phyloP scores from a whole-genome alignment of 257 asterid species.

The Galeopsis tetrahit region DNA sequence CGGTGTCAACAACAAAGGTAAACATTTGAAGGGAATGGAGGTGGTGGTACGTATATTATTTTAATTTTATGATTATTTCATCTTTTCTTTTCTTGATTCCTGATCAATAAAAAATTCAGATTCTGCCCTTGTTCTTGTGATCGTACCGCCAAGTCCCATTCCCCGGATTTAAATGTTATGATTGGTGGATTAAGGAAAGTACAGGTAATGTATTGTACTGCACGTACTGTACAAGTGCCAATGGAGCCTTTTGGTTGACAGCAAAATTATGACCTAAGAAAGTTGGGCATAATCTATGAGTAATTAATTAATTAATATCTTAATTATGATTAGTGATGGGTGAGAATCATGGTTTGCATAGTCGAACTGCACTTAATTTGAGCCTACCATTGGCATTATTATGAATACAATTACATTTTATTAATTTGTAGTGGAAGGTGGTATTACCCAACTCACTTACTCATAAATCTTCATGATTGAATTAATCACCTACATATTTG shows the following conservation, averaged over 20 bases:
- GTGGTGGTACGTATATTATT: too few relatives aligned
- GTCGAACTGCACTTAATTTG: slow-evolving; percentile 54
- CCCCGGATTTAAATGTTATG: too few relatives aligned
- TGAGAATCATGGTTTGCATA: slow-evolving; percentile 45
- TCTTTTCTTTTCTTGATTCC: background rate
- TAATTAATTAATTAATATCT: slow-evolving; percentile 6
- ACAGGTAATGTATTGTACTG: background rate
- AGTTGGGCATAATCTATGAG: background rate
- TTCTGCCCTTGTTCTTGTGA: too few relatives aligned
- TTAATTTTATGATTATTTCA: background rate
- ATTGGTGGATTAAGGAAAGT: too few relatives aligned
- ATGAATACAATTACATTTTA: background rate
- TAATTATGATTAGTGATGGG: slow-evolving; percentile 12
- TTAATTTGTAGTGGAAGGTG: slow-evolving; percentile 44
- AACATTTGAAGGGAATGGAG: too few relatives aligned
- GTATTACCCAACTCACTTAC: slow-evolving; percentile 63
- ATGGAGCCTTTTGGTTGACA: slow-evolving; percentile 30
- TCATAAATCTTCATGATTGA: slow-evolving; percentile 31
- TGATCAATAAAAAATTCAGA: too few relatives aligned
- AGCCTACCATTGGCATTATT: slow-evolving; percentile 45
- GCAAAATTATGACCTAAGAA: slow-evolving; percentile 5
- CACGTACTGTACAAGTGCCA: slow-evolving; percentile 14
- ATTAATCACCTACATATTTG: slow-evolving; percentile 24
- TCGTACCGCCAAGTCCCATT: too few relatives aligned
- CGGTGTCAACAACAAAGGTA: too few relatives aligned